These are phyloP conservation scores for Penicillium paradoxum DNA, from an alignment of 495 filamentous ascomycete species.

Conservation along the genomic window DNA sequence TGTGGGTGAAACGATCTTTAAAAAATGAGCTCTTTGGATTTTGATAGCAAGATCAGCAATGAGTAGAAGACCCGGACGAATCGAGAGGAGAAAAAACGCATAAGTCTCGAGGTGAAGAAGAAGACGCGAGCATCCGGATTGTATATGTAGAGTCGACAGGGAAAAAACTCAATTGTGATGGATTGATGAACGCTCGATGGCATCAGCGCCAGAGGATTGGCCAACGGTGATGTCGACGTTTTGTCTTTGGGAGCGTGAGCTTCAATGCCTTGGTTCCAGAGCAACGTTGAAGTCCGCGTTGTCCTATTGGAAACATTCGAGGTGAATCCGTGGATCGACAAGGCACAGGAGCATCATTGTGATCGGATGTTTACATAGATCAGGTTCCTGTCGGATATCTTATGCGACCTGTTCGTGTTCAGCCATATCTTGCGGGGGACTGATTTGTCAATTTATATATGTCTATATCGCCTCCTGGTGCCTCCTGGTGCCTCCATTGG, in stretches of 20 bases:
- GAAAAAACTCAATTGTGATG: slow-evolving; percentile 1
- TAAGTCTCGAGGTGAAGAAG: neutral
- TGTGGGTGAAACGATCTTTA: neutral
- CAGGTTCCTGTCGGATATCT: slow-evolving; percentile 14
- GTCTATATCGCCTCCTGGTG: neutral
- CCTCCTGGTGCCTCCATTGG: neutral
- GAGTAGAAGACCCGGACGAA: neutral
- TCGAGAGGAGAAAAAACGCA: neutral
- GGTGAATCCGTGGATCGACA: slow-evolving; percentile 2
- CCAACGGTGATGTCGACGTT: slow-evolving; percentile 1
- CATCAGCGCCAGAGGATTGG: slow-evolving; percentile 14
- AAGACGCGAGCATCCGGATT: slow-evolving; percentile 1
- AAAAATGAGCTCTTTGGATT: neutral
- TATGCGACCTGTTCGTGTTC: slow-evolving; percentile 13
- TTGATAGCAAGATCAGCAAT: slow-evolving; percentile 1
- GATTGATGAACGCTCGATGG: slow-evolving; percentile 23
- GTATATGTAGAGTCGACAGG: slow-evolving; percentile 16
- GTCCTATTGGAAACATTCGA: slow-evolving; percentile 22
- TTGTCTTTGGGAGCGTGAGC: neutral
- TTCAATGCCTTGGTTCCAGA: slow-evolving; percentile 8
- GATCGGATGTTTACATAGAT: slow-evolving; percentile 18
- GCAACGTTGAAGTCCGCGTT: neutral
- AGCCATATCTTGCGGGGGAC: neutral
- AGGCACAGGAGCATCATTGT: slow-evolving; percentile 15
- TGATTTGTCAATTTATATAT: neutral